Evolutionary conservation across 2,329 filamentous ascomycete species (phyloP).

Genomic region (Nothomitra cinnamomea): DNA sequence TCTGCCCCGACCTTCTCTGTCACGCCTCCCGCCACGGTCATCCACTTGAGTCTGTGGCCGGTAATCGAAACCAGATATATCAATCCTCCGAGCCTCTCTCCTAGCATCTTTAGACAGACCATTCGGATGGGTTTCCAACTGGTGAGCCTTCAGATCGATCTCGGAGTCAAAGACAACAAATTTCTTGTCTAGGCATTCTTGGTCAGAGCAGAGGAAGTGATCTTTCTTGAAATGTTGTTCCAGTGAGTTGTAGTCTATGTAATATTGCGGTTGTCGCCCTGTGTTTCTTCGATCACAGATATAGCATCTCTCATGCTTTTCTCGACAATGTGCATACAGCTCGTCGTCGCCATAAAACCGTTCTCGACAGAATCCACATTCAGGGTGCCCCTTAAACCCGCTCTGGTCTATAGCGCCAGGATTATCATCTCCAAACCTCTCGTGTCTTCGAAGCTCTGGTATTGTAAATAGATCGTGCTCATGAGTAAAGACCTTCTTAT

Average conservation of each 20-base stretch:
- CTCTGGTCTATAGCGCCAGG: constrained; percentile 83
- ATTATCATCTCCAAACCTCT: constrained; percentile 77
- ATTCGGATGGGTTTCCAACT: constrained; percentile 65
- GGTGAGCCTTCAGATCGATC: constrained; percentile 87
- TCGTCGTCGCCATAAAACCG: constrained; percentile 95
- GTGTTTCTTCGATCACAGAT: constrained; percentile 60
- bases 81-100: constrained; percentile 67
- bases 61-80: constrained; percentile 74
- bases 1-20: constrained; percentile 27
- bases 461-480: constrained; percentile 85
- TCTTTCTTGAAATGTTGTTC: constrained; percentile 77
- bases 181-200: constrained; percentile 88
- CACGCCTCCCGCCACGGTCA: constrained; percentile 38
- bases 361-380: constrained; percentile 82
- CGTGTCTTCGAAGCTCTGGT: constrained; percentile 68
- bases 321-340: constrained; percentile 80
- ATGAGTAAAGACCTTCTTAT: constrained; percentile 97
- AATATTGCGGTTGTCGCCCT: constrained; percentile 68
- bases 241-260: constrained; percentile 69
- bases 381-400: constrained; percentile 87
- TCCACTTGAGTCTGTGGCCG: constrained; percentile 45
- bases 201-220: constrained; percentile 71
- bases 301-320: constrained; percentile 89
- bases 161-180: constrained; percentile 94
- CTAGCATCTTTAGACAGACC: constrained; percentile 67